Percentiles rank a stretch among this genome's conserved stretches.
These are phyloP conservation scores for Agapanthus africanus DNA, from an alignment of 106 monocot genomes.

Conservation along the genomic window DNA sequence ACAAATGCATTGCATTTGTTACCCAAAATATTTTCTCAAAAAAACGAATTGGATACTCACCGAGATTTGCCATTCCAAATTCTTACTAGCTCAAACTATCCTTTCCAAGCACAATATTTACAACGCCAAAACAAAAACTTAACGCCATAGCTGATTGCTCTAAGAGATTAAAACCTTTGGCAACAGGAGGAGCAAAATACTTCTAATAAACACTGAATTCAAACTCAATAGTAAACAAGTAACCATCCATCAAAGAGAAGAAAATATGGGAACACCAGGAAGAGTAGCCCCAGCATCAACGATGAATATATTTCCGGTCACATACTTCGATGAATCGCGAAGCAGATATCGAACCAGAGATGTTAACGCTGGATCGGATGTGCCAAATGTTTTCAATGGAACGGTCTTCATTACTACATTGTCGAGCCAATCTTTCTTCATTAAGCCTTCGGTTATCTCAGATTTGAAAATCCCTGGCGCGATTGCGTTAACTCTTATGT, in stretches of 20 bases:
- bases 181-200: too few species aligned
- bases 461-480: conserved; percentile 28
- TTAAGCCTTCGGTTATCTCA: conserved; percentile 24
- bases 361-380: conserved; percentile 17
- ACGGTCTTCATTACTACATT: conserved; percentile 14
- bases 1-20: too few species aligned
- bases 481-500: conserved; percentile 24
- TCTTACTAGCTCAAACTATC: too few species aligned
- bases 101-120: too few species aligned
- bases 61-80: too few species aligned
- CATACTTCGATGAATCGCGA: conserved; percentile 23
- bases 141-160: too few species aligned
- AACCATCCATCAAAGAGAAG: conserved; percentile 31
- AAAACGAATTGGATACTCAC: too few species aligned
- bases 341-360: conserved; percentile 23
- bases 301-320: conserved; percentile 20
- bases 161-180: too few species aligned
- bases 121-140: too few species aligned
- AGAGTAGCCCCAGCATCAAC: conserved; percentile 24
- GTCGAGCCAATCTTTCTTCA: conserved; percentile 29
- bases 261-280: conserved; percentile 29
- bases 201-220: too few species aligned
- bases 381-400: conserved; percentile 18
- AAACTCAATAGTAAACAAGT: too few species aligned
- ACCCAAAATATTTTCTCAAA: too few species aligned